Evolutionary conservation across 139 green algal genomes (phyloP).

Genomic region (Bryopsis sp.): DNA sequence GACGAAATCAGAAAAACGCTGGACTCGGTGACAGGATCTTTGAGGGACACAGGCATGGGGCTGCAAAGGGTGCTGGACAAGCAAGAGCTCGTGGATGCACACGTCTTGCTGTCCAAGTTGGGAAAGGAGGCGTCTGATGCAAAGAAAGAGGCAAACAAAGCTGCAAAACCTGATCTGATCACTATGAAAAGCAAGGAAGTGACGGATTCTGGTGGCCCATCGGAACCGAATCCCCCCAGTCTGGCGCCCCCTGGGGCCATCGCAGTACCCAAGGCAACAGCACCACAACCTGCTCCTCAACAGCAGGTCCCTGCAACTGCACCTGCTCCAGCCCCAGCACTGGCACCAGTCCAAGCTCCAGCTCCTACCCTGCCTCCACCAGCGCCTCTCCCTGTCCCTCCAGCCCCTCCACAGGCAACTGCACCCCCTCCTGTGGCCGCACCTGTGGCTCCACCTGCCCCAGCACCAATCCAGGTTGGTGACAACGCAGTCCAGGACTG

Average conservation of each 20-base stretch:
- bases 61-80: slow-evolving; percentile 16
- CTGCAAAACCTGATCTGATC: background rate
- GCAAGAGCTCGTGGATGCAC: slow-evolving; percentile 15
- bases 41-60: background rate
- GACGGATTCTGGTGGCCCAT: background rate
- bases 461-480: background rate
- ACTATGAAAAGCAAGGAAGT: background rate
- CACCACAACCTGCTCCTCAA: background rate
- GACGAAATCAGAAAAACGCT: background rate
- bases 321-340: background rate
- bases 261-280: background rate
- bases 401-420: too few species aligned
- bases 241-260: background rate
- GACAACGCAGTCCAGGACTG: too few species aligned
- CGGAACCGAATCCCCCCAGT: background rate
- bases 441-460: background rate
- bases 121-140: background rate
- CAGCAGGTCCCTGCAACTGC: background rate
- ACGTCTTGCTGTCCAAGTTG: slow-evolving; percentile 5
- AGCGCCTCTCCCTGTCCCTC: background rate
- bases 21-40: background rate
- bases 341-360: background rate
- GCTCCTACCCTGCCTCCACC: too few species aligned
- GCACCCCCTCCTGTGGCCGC: background rate
- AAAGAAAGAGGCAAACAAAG: slow-evolving; percentile 1